These are phyloP conservation scores for Hypsizygus marmoreus DNA, from an alignment of 768 basidiomycete genomes.

Conservation along the genomic window DNA sequence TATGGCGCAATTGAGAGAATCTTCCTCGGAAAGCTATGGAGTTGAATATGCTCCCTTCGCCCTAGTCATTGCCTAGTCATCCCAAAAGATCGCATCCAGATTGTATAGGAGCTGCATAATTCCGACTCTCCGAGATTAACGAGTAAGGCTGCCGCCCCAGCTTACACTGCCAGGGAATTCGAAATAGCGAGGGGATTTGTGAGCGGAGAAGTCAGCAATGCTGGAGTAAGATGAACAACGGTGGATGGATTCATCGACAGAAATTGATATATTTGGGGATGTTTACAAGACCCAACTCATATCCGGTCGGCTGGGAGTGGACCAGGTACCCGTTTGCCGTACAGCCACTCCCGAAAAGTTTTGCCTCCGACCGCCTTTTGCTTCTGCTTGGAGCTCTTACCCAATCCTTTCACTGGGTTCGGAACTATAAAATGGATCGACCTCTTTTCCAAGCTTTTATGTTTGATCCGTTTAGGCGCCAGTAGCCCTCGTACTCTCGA, in stretches of 20 bases:
- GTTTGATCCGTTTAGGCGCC: slow-evolving; percentile 40
- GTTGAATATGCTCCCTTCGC: neutral
- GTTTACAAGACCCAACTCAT: neutral
- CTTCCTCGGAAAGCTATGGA: neutral
- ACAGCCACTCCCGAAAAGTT: slow-evolving; percentile 14
- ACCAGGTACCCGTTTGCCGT: slow-evolving; percentile 9
- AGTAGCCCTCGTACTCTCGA: slow-evolving; percentile 22
- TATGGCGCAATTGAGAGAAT: neutral
- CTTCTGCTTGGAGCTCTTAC: too few species aligned
- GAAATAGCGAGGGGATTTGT: neutral
- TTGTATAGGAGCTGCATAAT: neutral
- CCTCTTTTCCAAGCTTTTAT: slow-evolving; percentile 21
- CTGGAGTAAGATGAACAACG: neutral
- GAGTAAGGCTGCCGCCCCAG: neutral
- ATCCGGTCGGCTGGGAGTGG: neutral
- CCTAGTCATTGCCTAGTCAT: neutral
- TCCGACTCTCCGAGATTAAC: neutral
- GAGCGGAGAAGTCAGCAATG: neutral
- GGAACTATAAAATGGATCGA: slow-evolving; percentile 37
- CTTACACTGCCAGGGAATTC: slow-evolving; percentile 1
- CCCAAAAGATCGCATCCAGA: too few species aligned
- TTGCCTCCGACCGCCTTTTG: too few species aligned
- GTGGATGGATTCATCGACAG: too few species aligned
- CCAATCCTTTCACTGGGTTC: slow-evolving; percentile 10
- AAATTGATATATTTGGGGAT: slow-evolving; percentile 7